These are phyloP conservation scores for Nyctanthes arbortristis DNA, from an alignment of 257 asterid species.

Conservation along the genomic window DNA sequence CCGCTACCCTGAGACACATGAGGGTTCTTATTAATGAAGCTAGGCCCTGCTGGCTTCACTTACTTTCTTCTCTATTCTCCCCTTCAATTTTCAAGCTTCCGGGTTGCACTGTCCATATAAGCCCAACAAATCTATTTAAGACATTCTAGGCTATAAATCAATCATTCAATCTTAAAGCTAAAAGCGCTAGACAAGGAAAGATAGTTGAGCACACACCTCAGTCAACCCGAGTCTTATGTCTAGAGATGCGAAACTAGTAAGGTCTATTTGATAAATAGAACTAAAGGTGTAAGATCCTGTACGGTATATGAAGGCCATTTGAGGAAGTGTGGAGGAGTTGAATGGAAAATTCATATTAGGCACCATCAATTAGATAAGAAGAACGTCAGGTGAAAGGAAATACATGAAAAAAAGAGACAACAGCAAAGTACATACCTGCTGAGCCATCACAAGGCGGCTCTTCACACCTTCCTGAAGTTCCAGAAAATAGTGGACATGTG, in stretches of 20 bases:
- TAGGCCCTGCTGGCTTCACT: neutral
- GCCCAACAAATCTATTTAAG: neutral
- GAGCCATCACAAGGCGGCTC: slow-evolving; percentile 95
- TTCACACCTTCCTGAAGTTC: slow-evolving; percentile 86
- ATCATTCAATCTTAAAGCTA: neutral
- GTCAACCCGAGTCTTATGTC: neutral
- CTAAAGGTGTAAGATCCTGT: neutral
- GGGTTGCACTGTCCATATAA: neutral
- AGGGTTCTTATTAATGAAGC: no score
- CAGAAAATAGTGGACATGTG: slow-evolving; percentile 82
- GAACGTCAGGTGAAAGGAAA: slow-evolving; percentile 12
- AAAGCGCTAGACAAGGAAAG: neutral
- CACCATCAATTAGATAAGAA: slow-evolving; percentile 21
- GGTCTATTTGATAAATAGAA: slow-evolving; percentile 1
- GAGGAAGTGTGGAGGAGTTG: neutral
- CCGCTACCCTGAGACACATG: no score
- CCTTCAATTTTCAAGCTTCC: neutral
- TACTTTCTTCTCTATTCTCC: neutral
- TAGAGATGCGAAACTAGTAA: neutral
- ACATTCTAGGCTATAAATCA: neutral
- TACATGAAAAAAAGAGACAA: slow-evolving; percentile 19
- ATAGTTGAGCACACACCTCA: neutral
- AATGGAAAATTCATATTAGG: slow-evolving; percentile 15
- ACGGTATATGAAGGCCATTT: neutral
- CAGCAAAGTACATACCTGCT: slow-evolving; percentile 70